These are phyloP conservation scores for Nitzschia sp. DNA, from an alignment of 108 stramenopile species.

Conservation along the genomic window DNA sequence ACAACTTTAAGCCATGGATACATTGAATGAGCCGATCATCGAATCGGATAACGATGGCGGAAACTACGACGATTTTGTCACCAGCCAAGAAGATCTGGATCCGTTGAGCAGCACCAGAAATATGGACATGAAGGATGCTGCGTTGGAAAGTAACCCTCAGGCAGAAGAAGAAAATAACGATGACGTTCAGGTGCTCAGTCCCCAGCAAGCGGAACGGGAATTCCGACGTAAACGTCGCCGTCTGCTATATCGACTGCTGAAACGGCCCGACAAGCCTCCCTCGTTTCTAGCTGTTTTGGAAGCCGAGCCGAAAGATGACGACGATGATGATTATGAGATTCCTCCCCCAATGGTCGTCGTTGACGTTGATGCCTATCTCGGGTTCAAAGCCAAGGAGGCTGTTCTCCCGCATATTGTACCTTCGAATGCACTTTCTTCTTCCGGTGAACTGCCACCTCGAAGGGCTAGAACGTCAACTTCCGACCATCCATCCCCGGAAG, in stretches of 20 bases:
- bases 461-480: neutral
- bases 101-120: too few species aligned
- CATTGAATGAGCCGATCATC: too few species aligned
- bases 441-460: neutral
- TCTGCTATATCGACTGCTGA: slow-evolving; percentile 21
- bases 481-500: neutral
- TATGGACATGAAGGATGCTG: too few species aligned
- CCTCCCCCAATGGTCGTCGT: slow-evolving; percentile 32
- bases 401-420: neutral
- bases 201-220: slow-evolving; percentile 7
- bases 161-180: neutral
- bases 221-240: slow-evolving; percentile 36
- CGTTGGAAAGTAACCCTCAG: too few species aligned
- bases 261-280: slow-evolving; percentile 18
- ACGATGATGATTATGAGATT: slow-evolving; percentile 13
- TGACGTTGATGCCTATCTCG: slow-evolving; percentile 50
- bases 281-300: slow-evolving; percentile 40
- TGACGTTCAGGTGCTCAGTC: slow-evolving; percentile 9
- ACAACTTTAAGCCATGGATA: too few species aligned
- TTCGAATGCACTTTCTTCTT: neutral
- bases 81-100: too few species aligned
- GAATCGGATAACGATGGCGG: too few species aligned
- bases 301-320: slow-evolving; percentile 5
- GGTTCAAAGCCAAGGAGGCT: slow-evolving; percentile 20
- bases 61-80: too few species aligned